phyloP scores from a whole-genome alignment of 2,329 filamentous ascomycete genomes.

The Ustilaginoidea virens region DNA sequence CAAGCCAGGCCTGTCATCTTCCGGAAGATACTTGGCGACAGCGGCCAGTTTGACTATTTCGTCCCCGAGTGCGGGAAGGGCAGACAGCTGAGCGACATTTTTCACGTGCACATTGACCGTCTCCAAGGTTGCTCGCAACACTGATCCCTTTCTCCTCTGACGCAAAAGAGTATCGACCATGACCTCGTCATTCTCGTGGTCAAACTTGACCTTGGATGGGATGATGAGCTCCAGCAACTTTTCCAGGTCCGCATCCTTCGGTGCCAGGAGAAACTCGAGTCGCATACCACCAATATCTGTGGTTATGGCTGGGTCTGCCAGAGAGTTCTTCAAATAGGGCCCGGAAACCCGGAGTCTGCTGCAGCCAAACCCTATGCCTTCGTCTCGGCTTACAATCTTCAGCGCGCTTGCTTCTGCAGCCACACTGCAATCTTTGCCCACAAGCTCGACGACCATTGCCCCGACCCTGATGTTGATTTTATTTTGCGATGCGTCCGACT shows the following conservation, averaged over 20 bases:
- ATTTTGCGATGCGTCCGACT: slow-evolving; percentile 30
- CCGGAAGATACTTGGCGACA: slow-evolving; percentile 86
- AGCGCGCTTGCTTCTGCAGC: slow-evolving; percentile 64
- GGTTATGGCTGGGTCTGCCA: slow-evolving; percentile 43
- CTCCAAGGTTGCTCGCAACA: slow-evolving; percentile 56
- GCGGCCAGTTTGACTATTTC: slow-evolving; percentile 73
- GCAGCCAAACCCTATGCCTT: slow-evolving; percentile 57
- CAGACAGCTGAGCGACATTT: slow-evolving; percentile 48
- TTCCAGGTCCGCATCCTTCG: slow-evolving; percentile 68
- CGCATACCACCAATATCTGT: slow-evolving; percentile 50
- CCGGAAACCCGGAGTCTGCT: slow-evolving; percentile 62
- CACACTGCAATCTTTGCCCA: slow-evolving; percentile 63
- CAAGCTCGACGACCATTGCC: slow-evolving; percentile 60
- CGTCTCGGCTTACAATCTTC: slow-evolving; percentile 62
- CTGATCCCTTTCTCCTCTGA: slow-evolving; percentile 73
- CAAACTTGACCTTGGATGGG: slow-evolving; percentile 79
- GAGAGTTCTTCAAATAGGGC: slow-evolving; percentile 41
- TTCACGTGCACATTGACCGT: slow-evolving; percentile 46
- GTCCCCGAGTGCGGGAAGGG: slow-evolving; percentile 55
- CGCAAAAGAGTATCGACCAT: slow-evolving; percentile 81
- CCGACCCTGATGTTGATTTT: slow-evolving; percentile 68
- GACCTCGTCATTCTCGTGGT: slow-evolving; percentile 78
- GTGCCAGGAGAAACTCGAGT: slow-evolving; percentile 56
- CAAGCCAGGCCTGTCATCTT: slow-evolving; percentile 84
- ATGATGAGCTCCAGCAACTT: slow-evolving; percentile 73